Base-by-base conservation (phyloP, 179 eudicot genomes). In the Carnegiea gigantea region DNA sequence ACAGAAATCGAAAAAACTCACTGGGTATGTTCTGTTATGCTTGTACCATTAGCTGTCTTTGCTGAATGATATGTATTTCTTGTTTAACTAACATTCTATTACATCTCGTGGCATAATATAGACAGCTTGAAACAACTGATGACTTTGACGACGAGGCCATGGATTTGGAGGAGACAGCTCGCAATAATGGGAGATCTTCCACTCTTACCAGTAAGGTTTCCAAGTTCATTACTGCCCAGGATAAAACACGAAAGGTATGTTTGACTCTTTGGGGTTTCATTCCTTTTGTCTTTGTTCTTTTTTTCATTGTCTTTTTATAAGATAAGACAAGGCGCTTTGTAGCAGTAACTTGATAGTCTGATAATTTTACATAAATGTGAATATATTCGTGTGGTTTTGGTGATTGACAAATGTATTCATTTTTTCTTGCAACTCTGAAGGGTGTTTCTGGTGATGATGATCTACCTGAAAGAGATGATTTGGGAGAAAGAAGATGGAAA, bases 401-500 rank as follows among this genome's bases (percentile, higher is more conserved):
- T 38, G 14, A 30, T 20, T 15, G 18, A 15, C 9, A 33, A 70
- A 14, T 36, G 20, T 30, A 36, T 17, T 70, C 20, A 36, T 60
- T 75, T 64, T 70, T 59, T 75, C 67, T 46, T 36, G 73, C 70
- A 8, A 77, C 79, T 62, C 74, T 83, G 80, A 78, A 93, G 96
- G 86, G 87, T 82, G 79, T 89, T 80, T 92, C 98, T 84, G 99
- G 99, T 81, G 99, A 96, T 82, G 98, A 93, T 84, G 99, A 96
- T 89, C 80, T 95, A 77, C 99, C 99, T 3, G 87, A 86, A 84
- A 89, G 98, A 80, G 99, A 96, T 83, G 95, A 93, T 84, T 87
- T 96, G 77, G 99, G 99, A 79, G 97, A 93, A 87, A 90, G 97
- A 84, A 87, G 99, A 82, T 90, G 95, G 90, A 96, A 95, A 84